Evolutionary conservation across 768 basidiomycete genomes (phyloP), one percentile per base, ranked within the genome.

Genomic region (Auriculariales sp.): DNA sequence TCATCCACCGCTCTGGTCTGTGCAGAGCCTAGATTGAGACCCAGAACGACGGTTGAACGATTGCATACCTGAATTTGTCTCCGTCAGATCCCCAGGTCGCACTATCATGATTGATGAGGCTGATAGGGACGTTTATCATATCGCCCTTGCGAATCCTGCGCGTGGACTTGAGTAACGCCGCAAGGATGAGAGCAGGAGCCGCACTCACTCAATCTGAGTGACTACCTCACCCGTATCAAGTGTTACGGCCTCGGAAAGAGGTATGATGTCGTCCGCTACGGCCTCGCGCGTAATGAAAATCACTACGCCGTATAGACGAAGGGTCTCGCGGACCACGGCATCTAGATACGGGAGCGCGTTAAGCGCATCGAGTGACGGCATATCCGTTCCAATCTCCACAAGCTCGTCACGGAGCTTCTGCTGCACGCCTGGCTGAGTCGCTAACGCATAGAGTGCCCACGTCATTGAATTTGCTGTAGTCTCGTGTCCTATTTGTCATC

Each of bases 381-480:
- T 15, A 19, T 44, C 42, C 12, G 42, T 48, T 7, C n/a, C 12
- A 25, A 50, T 46, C 0, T 52, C 54, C 10, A 51, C 31, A 34
- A 81, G 70, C 62, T 87, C 85, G 0, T 66, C 64, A 14, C 86
- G 75, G 19, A 89, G 73, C 50, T 68, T 71, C 2, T 63, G 61
- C 58, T 90, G 85, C 2, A 77, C 61, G 17, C 75, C 66, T 0
- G 73, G 78, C 53, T 78, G 64, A 33, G 67, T 71, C 3, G 79
- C 72, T 3, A 90, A 68, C 55, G 80, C 77, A 49, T 79, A 66
- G 6, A 87, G 62, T 5, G 74, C 69, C 79, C 81, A 87, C 49
- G 70, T 68, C 28, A 81, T 48, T 2, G 72, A 68, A 31, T 70
- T 75, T 3, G 81, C 71, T 46, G 39, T 25, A 24, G 39, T 44